Evolutionary conservation across 2,329 filamentous ascomycete species (phyloP).

Genomic region (Emergomyces orientalis): DNA sequence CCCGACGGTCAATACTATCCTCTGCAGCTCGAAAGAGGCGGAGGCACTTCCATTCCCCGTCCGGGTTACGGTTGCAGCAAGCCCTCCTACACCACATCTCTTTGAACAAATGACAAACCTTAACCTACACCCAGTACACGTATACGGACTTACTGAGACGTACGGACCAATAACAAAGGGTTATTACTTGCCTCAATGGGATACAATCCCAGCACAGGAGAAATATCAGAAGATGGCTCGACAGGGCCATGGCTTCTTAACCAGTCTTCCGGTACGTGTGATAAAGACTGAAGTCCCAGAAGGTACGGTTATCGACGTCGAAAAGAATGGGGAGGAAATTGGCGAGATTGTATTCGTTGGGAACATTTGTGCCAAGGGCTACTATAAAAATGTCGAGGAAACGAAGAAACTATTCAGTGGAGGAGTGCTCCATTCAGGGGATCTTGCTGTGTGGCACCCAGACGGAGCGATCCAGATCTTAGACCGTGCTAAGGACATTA

Average conservation of each 20-base stretch:
- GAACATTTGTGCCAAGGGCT: constrained; percentile 86
- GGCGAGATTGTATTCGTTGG: constrained; percentile 79
- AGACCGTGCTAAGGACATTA: constrained; percentile 94
- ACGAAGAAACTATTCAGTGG: constrained; percentile 81
- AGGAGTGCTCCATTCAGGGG: constrained; percentile 78
- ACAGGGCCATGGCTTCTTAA: constrained; percentile 86
- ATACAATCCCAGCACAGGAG: constrained; percentile 60
- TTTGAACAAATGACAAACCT: constrained; percentile 86
- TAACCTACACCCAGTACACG: constrained; percentile 84
- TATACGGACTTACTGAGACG: constrained; percentile 80
- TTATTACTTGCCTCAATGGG: constrained; percentile 79
- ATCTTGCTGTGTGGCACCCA: constrained; percentile 84
- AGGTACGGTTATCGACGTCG: constrained; percentile 57
- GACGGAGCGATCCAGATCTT: constrained; percentile 88
- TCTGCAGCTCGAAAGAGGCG: constrained; percentile 73
- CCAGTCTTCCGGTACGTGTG: constrained; percentile 68
- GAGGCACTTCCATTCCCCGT: constrained; percentile 60
- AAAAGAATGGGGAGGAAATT: constrained; percentile 62
- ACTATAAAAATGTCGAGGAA: constrained; percentile 81
- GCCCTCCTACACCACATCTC: constrained; percentile 77
- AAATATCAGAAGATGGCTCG: constrained; percentile 85
- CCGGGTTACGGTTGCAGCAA: constrained; percentile 83
- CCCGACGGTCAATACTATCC: constrained; percentile 88
- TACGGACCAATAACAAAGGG: constrained; percentile 95
- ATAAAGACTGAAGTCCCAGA: constrained; percentile 68